Evolutionary conservation across 345 rosid genomes (phyloP).

Genomic region (Draba incana): DNA sequence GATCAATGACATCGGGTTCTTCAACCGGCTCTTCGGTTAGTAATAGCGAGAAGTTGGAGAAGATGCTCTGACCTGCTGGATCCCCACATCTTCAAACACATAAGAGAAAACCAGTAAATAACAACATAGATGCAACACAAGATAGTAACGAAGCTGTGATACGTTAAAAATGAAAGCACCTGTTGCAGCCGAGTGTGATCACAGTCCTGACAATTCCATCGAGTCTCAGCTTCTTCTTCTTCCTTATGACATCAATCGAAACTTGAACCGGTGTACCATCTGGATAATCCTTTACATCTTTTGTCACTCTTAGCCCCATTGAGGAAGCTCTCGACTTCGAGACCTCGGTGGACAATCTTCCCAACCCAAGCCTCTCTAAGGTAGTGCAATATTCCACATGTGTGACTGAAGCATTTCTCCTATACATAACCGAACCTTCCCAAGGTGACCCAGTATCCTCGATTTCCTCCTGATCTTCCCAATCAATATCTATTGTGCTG

Average conservation of each 20-base stretch:
- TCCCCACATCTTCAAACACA: conserved; percentile 66
- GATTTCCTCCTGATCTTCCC: conserved; percentile 57
- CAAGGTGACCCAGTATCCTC: conserved; percentile 73
- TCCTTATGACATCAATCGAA: conserved; percentile 79
- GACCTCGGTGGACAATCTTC: conserved; percentile 57
- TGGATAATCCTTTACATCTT: conserved; percentile 82
- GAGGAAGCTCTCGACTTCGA: conserved; percentile 77
- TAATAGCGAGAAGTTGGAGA: conserved; percentile 74
- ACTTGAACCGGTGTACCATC: conserved; percentile 91
- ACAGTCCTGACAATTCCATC: conserved; percentile 91
- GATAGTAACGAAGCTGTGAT: conserved; percentile 5
- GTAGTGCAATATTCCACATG: conserved; percentile 92
- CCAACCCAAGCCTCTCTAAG: conserved; percentile 93
- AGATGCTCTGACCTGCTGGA: conserved; percentile 69
- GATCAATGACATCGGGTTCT: conserved; percentile 66
- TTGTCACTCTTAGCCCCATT: conserved; percentile 89
- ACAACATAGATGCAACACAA: conserved; percentile 10
- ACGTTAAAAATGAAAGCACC: conserved; percentile 50
- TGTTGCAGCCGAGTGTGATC: conserved; percentile 71
- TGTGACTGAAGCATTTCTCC: conserved; percentile 69
- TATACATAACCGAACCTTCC: conserved; percentile 85
- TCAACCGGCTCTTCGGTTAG: conserved; percentile 70
- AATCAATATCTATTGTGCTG: conserved; percentile 49
- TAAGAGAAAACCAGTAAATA: not conserved
- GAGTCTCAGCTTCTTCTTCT: conserved; percentile 76